Base-by-base conservation (phyloP, 805 yeast species). In the Komagataella phaffii region DNA sequence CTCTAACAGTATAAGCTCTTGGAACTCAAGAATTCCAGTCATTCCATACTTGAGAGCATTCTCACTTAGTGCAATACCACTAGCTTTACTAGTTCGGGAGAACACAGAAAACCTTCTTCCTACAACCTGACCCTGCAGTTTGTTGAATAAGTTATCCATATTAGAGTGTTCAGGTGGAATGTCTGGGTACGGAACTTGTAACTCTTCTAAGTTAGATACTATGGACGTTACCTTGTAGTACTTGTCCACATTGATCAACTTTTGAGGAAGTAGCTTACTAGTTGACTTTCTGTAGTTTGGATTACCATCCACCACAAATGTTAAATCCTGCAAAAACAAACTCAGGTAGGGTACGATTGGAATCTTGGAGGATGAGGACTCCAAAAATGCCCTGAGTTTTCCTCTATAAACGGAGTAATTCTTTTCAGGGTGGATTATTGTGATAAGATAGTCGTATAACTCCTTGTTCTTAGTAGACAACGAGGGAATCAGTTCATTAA, bases 271-370 rank as follows among this genome's bases (percentile, higher is more conserved):
- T 58, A 78, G 77, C 5, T 69, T 63, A 21, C 75, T 66, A 54
- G 80, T 77, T 4, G 83, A 81, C 54, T 72, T 77, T 61, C 90
- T 71, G 61, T 70, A 81, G 58, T 79, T 82, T 45, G 84, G 75
- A 61, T 85, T 85, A n/a, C 93, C 91, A 57, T 86, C 95, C 50
- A 81, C 76, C n/a, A 85, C 79, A 66, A 85, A 85, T 0, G 90
- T 85, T 58, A 86, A 70, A 64, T 86, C 95, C 64, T 84, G 93
- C 47, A 86, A 67, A 62, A 83, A 85, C 51, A 86, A 66, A 48
- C 85, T 81, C 53, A 85, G 73, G 61, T 85, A 86, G 17, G 95
- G 95, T 44, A 86, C 90, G 18, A 80, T 75, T 0, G 90, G 88
- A 18, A 80, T 69, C 53, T 69, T 75, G 62, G 66, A 66, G 58